A percentile compares a stretch with the other conserved stretches of the same genome.
Evolutionary conservation across 352 stramenopile species (phyloP).

Genomic region (Pythium guiyangense): DNA sequence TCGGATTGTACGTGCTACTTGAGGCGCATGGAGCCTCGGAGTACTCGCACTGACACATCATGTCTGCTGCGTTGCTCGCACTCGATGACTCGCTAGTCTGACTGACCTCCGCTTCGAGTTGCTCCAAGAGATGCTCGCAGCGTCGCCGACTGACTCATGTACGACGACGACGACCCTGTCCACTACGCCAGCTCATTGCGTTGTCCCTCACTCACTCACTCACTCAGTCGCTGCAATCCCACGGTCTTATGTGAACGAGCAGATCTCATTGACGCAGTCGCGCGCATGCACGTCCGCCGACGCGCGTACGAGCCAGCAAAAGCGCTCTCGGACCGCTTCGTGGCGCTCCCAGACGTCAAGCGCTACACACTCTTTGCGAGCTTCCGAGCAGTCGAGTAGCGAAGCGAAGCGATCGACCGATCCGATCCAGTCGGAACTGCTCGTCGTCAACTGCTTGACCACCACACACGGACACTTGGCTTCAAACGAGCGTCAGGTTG

Average conservation of each 20-base stretch:
- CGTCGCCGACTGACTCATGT: constrained; percentile 31
- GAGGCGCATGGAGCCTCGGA: constrained; percentile 21
- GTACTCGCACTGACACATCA: neutral
- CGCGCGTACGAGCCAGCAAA: constrained; percentile 26
- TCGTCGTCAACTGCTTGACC: too few relatives aligned
- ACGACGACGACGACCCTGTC: neutral
- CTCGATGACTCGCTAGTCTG: constrained; percentile 14
- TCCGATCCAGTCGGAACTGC: too few relatives aligned
- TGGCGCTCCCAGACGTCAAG: constrained; percentile 24
- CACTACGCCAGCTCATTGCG: too few relatives aligned
- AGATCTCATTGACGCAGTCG: constrained; percentile 44
- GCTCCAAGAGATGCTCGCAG: constrained; percentile 31
- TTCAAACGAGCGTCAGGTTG: too few relatives aligned
- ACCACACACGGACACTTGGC: neutral
- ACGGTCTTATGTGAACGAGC: neutral
- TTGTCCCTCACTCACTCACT: too few relatives aligned
- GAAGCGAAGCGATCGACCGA: too few relatives aligned
- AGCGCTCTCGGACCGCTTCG: constrained; percentile 26
- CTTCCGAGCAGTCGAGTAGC: constrained; percentile 21
- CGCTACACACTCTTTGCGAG: constrained; percentile 25
- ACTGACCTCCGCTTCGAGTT: constrained; percentile 38
- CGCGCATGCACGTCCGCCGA: constrained; percentile 37
- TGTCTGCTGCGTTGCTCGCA: neutral
- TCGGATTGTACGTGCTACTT: constrained; percentile 24
- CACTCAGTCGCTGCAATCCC: too few relatives aligned